Base-by-base conservation (phyloP, 2,329 filamentous ascomycete genomes). In the Paraphoma sp. region DNA sequence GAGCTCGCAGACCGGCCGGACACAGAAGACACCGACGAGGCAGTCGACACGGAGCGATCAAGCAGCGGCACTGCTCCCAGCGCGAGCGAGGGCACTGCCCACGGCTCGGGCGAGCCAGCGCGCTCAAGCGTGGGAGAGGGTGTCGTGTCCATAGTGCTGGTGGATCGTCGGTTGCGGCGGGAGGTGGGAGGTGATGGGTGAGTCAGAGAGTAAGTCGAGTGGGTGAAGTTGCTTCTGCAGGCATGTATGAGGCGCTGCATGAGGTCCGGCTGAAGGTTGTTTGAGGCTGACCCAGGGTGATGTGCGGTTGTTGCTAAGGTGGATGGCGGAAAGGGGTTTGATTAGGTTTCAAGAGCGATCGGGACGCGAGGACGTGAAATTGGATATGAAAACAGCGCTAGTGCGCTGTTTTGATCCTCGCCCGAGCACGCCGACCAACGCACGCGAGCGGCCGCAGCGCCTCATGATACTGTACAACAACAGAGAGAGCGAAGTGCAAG, bases 1-100 rank as follows among this genome's bases (percentile, higher is more conserved):
- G 80, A 85, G 75, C 85, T 88, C n/a, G 87, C 89, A 12, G 88
- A 90, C 53, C 87, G 84, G 55, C 86, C 86, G 8, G 86, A 89
- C 58, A 75, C 69, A 4, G 79, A 81, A 36, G 82, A 84, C 48
- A 83, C 77, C 43, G 81, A 83, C 54, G 81, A 88, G 81, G 72
- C 84, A 28, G 84, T 81, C 45, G 87, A 93, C 33, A 90, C 77
- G 63, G 85, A 88, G 60, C 89, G 87, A 51, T 87, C 83, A 51
- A 89, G 81, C 54, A 83, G 80, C 11, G 85, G 82, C 44, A 83
- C 83, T 42, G 85, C 80, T 41, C 86, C 83, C 54, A 90, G 80
- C 53, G 89, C 86, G 40, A 84, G 82, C n/a, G 83, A 84, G 6
- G 89, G 89, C 16, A 84, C 81, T 16, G 82, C 78, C 67, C 87